Base-by-base conservation (phyloP, 805 yeast species). In the Saccharomyces eubayanus region DNA sequence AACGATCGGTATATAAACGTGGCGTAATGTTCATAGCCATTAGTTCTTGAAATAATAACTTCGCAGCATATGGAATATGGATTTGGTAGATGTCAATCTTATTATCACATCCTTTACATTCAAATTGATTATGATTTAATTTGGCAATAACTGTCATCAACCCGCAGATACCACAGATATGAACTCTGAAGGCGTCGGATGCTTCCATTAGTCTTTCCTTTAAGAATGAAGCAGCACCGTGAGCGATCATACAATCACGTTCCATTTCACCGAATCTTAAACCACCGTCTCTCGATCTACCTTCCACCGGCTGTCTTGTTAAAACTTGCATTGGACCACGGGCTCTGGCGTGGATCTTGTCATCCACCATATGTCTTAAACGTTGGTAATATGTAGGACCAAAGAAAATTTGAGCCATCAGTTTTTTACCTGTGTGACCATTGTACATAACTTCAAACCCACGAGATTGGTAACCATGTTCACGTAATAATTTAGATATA, bases 231-330 rank as follows among this genome's bases (percentile, higher is more conserved):
- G 99, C 97, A 12, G 97, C 98, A 72, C 99, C 99, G 70, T 94
- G 98, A 1, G 99, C 99, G 78, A 94, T 94, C 97, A 94, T 92
- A 86, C 99, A 94, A 80, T 94, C 99, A 78, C 99, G 89, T 76
- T 94, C 99, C 99, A 94, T 94, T 74, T 92, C 99, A 68, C 99
- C 99, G 81, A 92, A 91, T 74, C 99, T 89, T 71, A 92, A 78
- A 64, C 99, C 99, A 82, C 99, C 99, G 74, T 94, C 98, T 76
- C 99, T 84, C 16, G 97, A 90, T 74, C 99, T 85, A 83, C 99
- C 99, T 74, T 92, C 98, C 58, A 91, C 97, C 4, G 99, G 99
- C 74, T 92, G 99, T 76, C 98, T 87, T 3, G 99, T 92, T 72
- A 92, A 78, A 55, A 92, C 95, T 78, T 92, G 98, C 57, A 92